These are phyloP conservation scores for Zelonia costaricensis DNA, from an alignment of 208 protist genomes.

Conservation along the genomic window DNA sequence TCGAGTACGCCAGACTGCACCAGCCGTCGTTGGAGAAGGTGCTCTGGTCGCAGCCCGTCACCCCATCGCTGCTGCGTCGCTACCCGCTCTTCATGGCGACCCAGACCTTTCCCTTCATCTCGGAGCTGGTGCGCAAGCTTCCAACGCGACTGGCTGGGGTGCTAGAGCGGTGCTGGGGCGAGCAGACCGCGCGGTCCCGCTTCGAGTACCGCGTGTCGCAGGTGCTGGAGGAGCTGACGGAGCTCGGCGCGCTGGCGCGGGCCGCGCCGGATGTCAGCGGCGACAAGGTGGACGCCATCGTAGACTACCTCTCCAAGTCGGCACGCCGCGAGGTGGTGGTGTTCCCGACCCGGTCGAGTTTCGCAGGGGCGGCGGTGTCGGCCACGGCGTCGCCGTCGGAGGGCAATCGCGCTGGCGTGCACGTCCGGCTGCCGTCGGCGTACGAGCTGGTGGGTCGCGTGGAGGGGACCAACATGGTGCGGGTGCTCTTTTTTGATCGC, in stretches of 20 bases:
- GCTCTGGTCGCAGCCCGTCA: constrained; percentile 60
- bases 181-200: constrained; percentile 42
- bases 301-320: constrained; percentile 23
- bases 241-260: constrained; percentile 62
- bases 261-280: constrained; percentile 23
- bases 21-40: constrained; percentile 45
- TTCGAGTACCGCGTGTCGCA: constrained; percentile 69
- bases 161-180: constrained; percentile 61
- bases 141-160: constrained; percentile 42
- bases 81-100: constrained; percentile 66
- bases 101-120: constrained; percentile 57
- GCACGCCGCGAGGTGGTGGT: constrained; percentile 27
- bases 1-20: constrained; percentile 32
- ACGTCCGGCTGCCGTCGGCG: constrained; percentile 47
- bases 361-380: background rate
- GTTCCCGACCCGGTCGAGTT: constrained; percentile 11
- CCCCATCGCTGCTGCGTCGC: constrained; percentile 61
- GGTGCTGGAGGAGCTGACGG: constrained; percentile 53
- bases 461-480: constrained; percentile 50
- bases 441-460: constrained; percentile 75
- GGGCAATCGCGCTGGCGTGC: constrained; percentile 11
- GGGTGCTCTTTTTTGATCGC: constrained; percentile 51
- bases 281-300: constrained; percentile 32
- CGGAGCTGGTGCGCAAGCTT: constrained; percentile 43
- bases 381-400: background rate